These are phyloP conservation scores for Dipteronia sinensis DNA, from an alignment of 345 rosid species.

Conservation along the genomic window DNA sequence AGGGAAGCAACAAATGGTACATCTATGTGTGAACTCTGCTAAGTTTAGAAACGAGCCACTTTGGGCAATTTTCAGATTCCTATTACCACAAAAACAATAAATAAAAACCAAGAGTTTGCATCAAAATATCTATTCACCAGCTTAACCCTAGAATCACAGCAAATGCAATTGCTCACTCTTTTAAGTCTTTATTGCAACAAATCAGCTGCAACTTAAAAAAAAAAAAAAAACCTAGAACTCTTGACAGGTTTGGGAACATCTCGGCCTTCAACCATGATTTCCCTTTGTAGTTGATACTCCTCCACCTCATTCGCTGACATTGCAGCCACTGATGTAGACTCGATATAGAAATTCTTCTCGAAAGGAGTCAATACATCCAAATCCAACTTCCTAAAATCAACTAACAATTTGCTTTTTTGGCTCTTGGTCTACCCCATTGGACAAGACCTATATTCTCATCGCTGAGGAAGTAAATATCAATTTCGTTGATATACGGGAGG, in stretches of 20 bases:
- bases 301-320: slow-evolving; percentile 84
- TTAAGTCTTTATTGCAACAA: not conserved
- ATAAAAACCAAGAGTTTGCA: not conserved
- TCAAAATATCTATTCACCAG: not conserved
- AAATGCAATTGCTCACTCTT: not conserved
- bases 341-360: slow-evolving; percentile 91
- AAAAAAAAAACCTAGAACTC: slow-evolving; percentile 35
- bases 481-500: no score
- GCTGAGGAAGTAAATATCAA: not conserved
- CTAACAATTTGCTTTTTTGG: not conserved
- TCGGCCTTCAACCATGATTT: slow-evolving; percentile 90
- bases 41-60: not conserved
- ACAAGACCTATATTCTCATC: not conserved
- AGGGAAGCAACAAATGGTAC: not conserved
- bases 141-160: not conserved
- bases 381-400: slow-evolving; percentile 51
- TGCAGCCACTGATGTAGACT: slow-evolving; percentile 75
- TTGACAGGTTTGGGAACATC: slow-evolving; percentile 96
- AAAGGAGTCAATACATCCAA: slow-evolving; percentile 94
- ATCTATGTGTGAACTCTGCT: no score
- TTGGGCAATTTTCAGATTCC: not conserved
- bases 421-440: not conserved
- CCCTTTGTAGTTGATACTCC: slow-evolving; percentile 70
- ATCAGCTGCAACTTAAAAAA: not conserved
- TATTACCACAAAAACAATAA: not conserved